Conservation (phyloP, 1,284 basidiomycete genomes). For the Phenoliferia sp. region DNA sequence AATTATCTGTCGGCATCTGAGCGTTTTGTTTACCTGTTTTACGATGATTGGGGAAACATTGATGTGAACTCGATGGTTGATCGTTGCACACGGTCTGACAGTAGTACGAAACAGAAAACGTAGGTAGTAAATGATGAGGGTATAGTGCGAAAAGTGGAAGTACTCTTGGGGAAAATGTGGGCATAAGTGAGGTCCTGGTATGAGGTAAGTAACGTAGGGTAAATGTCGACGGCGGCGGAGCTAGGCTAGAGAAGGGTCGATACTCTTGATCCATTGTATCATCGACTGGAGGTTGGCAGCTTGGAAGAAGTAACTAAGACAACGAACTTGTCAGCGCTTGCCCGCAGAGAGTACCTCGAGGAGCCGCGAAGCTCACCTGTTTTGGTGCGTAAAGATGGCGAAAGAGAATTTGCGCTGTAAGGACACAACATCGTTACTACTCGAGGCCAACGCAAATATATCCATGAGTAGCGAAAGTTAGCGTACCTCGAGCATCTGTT, state of each 20-base stretch:
- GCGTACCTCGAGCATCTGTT: constrained; percentile 74
- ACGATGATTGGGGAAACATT: no score
- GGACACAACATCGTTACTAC: background rate
- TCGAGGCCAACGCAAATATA: no score
- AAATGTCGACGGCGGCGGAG: background rate
- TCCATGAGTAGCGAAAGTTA: no score
- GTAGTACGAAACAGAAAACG: background rate
- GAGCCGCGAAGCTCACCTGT: constrained; percentile 6
- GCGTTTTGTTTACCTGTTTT: no score
- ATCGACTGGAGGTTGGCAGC: constrained; percentile 21
- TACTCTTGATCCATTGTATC: constrained; percentile 28
- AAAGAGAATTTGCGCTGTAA: constrained; percentile 35
- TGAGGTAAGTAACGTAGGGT: background rate
- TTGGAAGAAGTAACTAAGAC: constrained; percentile 28
- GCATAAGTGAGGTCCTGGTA: background rate
- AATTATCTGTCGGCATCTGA: no score
- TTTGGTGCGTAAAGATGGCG: constrained; percentile 36
- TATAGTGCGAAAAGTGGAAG: background rate
- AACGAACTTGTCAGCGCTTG: background rate
- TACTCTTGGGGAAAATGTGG: background rate
- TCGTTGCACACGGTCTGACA: background rate
- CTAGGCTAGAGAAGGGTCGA: constrained; percentile 11
- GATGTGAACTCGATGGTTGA: no score
- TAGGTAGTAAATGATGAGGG: background rate
- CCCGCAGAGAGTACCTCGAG: background rate